Base-by-base conservation (phyloP, 208 protist species). In the Balamuthia mandrillaris region DNA sequence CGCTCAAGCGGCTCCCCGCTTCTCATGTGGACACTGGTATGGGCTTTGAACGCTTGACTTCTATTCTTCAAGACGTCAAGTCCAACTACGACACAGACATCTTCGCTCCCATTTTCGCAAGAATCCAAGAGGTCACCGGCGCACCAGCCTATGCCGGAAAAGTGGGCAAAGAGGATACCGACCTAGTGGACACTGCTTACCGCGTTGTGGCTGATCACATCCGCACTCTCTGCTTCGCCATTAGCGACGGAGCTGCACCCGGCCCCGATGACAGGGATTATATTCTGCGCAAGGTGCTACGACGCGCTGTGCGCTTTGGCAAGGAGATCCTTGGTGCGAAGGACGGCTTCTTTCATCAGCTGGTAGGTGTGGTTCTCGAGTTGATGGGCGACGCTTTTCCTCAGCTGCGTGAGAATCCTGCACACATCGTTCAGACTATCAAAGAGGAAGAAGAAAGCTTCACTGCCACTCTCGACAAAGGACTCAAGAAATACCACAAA, bases 1-100 rank as follows among this genome's bases (percentile, higher is more conserved):
- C 70, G 16, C 92, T 99, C 27, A 74, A 92, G 45, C 86, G 65
- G 45, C 91, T 99, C 47, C 97, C 96, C 39, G 90, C 91, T 65
- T 94, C 96, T 84, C 96, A 98, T 88, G 96, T 99, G 27, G 98
- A 99, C 91, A 99, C 98, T 3, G 97, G 98, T 65, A 99, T 99
- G 97, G 98, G 98, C 33, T 93, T 99, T 31, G 98, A 99, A 92
- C 94, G 98, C 68, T 84, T 99, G 27, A 94, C 94, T 9, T 98
- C 96, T 7, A 96, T 99, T 68, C 94, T 99, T 54, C 98, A 99
- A 92, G 90, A 95, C 63, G 90, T 75, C 18, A 95, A 92, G 61
- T 98, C 96, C 66, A 99, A 99, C 95, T 99, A 99, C 91, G 98
- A 99, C 93, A 99, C 98, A 4, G 98, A 99, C 72, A 89, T 98